Percentiles rank a stretch among this genome's conserved stretches.
phyloP scores from a whole-genome alignment of 2,329 filamentous ascomycete genomes.

The Pseudogymnoascus sp. region DNA sequence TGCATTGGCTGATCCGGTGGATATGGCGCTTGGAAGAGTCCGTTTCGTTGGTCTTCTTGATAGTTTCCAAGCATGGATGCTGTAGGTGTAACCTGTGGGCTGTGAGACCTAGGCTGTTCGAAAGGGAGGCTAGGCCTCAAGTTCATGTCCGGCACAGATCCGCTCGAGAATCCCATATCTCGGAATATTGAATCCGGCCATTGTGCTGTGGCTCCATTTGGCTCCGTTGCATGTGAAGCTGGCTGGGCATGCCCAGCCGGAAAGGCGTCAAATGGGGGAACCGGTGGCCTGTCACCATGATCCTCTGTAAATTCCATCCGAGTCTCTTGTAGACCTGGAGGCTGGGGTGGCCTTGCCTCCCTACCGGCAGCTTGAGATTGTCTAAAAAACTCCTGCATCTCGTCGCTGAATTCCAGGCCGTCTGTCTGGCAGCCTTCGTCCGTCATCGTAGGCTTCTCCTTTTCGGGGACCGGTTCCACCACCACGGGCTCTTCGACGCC shows the following conservation, averaged over 20 bases:
- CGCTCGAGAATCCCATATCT: conserved; percentile 2
- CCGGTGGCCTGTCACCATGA: not conserved
- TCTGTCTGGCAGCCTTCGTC: conserved; percentile 35
- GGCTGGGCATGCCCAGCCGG: not conserved
- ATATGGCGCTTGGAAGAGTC: not conserved
- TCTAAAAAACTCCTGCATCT: conserved; percentile 10
- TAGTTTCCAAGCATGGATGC: not conserved
- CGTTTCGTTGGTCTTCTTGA: not conserved
- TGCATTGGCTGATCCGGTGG: not conserved
- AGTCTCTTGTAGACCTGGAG: conserved; percentile 16
- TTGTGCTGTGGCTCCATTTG: not conserved
- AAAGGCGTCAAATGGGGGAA: not conserved
- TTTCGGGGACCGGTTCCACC: not conserved
- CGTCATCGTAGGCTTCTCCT: conserved; percentile 23
- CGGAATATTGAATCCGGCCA: conserved; percentile 1
- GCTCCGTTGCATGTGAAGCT: not conserved
- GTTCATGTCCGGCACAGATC: not conserved
- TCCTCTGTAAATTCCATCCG: not conserved
- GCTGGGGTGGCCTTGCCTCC: not conserved
- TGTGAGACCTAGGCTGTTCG: not conserved
- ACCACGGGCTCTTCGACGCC: conserved; percentile 11
- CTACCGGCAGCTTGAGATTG: conserved; percentile 19
- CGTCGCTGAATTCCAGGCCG: conserved; percentile 24
- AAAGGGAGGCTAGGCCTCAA: not conserved
- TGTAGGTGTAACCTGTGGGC: not conserved